phyloP scores from a whole-genome alignment of 1,284 basidiomycete species.

The Puccinia polysora region DNA sequence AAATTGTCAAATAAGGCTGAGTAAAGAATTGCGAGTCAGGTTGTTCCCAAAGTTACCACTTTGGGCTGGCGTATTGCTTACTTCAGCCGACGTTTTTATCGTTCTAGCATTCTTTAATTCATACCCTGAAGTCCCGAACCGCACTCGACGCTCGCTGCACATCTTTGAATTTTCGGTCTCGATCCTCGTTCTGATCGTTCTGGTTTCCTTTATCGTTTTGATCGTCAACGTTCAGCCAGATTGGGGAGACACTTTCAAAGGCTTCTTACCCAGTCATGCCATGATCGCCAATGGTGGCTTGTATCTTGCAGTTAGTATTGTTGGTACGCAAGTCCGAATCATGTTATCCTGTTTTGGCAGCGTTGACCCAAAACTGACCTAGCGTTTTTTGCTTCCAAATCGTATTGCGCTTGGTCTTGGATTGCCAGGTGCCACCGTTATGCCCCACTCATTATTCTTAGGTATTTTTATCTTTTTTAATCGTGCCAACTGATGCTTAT shows the following conservation, averaged over 20 bases:
- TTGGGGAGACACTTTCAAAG: too few relatives aligned
- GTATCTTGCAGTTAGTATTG: slow-evolving; percentile 67
- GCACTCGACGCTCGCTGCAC: slow-evolving; percentile 49
- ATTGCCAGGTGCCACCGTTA: slow-evolving; percentile 66
- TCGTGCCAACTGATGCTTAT: not conserved
- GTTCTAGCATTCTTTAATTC: slow-evolving; percentile 57
- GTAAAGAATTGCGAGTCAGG: slow-evolving; percentile 47
- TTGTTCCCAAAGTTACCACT: slow-evolving; percentile 74
- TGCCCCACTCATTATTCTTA: slow-evolving; percentile 85
- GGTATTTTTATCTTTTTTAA: slow-evolving; percentile 44
- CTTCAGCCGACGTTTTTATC: slow-evolving; percentile 74
- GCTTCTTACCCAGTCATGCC: too few relatives aligned
- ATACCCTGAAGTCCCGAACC: slow-evolving; percentile 47
- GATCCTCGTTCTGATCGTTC: slow-evolving; percentile 67
- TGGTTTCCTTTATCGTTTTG: slow-evolving; percentile 75
- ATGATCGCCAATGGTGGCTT: slow-evolving; percentile 62
- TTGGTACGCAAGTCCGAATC: slow-evolving; percentile 52
- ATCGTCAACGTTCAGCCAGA: slow-evolving; percentile 68
- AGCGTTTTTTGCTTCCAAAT: slow-evolving; percentile 25
- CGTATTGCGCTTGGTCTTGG: not conserved
- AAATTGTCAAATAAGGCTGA: not conserved
- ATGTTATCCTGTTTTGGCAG: not conserved
- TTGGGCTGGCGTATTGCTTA: slow-evolving; percentile 76
- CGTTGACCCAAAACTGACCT: not conserved
- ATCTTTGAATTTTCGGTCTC: slow-evolving; percentile 68